phyloP scores from a whole-genome alignment of 106 monocot genomes.

The Allium sativum region DNA sequence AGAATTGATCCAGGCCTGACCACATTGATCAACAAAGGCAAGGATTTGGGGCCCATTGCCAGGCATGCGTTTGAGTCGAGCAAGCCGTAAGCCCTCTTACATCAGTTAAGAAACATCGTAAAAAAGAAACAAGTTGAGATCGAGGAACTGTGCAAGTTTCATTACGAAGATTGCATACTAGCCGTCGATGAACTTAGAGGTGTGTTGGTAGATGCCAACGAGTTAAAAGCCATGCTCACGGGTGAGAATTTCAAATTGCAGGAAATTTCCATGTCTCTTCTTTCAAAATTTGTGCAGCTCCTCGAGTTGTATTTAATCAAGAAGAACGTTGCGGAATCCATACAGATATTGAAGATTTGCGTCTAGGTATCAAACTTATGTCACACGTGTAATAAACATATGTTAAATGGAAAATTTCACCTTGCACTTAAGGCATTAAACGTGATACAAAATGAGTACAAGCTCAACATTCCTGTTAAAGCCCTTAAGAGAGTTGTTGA shows the following conservation, averaged over 20 bases:
- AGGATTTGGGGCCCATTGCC: constrained; percentile 40
- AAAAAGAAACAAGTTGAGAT: constrained; percentile 66
- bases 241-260: constrained; percentile 41
- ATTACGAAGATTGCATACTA: constrained; percentile 57
- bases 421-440: constrained; percentile 41
- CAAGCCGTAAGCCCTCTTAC: constrained; percentile 45
- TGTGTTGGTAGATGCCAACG: constrained; percentile 64
- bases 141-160: constrained; percentile 58
- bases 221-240: constrained; percentile 36
- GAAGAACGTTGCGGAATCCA: constrained; percentile 31
- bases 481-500: constrained; percentile 32
- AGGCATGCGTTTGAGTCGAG: constrained; percentile 43
- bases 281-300: constrained; percentile 44
- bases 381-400: constrained; percentile 31
- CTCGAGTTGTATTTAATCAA: constrained; percentile 45
- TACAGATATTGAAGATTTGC: constrained; percentile 23
- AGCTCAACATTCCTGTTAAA: constrained; percentile 26
- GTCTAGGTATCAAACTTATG: constrained; percentile 29
- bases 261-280: constrained; percentile 35
- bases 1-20: constrained; percentile 29
- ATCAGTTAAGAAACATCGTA: constrained; percentile 44
- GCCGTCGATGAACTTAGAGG: constrained; percentile 70
- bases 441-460: constrained; percentile 29
- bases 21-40: constrained; percentile 40
- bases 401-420: constrained; percentile 23